Base-by-base conservation (phyloP, 257 asterid genomes). In the Agastache rugosa region DNA sequence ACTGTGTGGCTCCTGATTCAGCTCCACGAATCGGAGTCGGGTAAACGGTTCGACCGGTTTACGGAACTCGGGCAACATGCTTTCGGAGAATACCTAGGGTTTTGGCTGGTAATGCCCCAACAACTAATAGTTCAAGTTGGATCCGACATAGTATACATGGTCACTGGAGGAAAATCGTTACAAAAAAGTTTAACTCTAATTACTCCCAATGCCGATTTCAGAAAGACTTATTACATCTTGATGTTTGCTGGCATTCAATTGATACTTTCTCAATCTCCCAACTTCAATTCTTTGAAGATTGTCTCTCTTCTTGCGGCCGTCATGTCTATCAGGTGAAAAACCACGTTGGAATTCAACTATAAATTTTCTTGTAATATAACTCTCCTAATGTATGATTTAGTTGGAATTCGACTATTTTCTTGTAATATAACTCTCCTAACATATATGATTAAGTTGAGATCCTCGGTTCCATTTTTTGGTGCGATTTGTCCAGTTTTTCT, bases 161-260 rank as follows among this genome's bases (percentile, higher is more conserved):
- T 85, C 15, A 85, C 87, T n/a, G 90, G 90, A n/a, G 90, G 87
- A 1, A 79, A 83, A 53, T 86, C 88, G 2, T 82, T 86, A 23
- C 58, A 79, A 23, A 84, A 81, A 54, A 19, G 80, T 17, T 8
- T 74, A 0, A 44, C 22, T 2, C 15, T 79, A 55, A 4, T 74
- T 0, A 35, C 65, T 3, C 80, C 77, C 0, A 14, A 17, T 12
- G 74, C 72, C 31, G 63, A 58, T 4, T 29, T 81, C 10, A 55
- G 69, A 6, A 62, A 63, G 48, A 77, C 88, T 0, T 83, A 79
- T 42, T 85, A 71, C 29, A 83, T 81, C 47, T 3, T 83, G 25
- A 35, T 81, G 5, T 85, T 85, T 67, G 62, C 71, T 1, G 17
- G 5, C 19, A 8, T 86, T 20, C 90, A 86, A 10, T 72, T 83